Evolutionary conservation across 108 stramenopile genomes (phyloP), one percentile per base, ranked within the genome.

Genomic region (Nitzschia inconspicua): DNA sequence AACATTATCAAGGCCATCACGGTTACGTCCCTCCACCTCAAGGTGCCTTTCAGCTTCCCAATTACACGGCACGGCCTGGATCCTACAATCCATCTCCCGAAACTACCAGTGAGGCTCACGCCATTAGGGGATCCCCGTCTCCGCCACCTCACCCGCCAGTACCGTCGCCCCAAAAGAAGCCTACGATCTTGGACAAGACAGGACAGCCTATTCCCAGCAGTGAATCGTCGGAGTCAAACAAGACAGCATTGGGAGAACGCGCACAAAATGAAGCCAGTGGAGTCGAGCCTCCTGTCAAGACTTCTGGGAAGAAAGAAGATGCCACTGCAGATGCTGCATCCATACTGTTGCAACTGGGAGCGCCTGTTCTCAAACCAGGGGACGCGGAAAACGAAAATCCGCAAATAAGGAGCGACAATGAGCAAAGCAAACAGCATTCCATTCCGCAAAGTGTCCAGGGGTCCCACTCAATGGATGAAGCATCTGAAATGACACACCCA

Each of bases 291-390:
- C n/a, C n/a, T n/a, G n/a, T n/a, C n/a, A n/a, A n/a, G n/a, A n/a
- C n/a, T n/a, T n/a, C n/a, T n/a, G n/a, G n/a, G 5, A 39, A 53
- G 16, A 23, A 40, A 43, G 41, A 43, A 44, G 48, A 64, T n/a
- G 5, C 22, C 9, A 44, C 50, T 11, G 28, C 51, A 42, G 68
- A 69, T 36, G 68, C 68, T 32, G 70, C 70, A 8, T 63, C 62
- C 5, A 71, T 71, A 23, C 54, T 71, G 22, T 48, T 71, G 11
- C 55, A 57, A 31, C 58, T 71, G n/a, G 49, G 70, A 20, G 41
- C 41, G 41, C 24, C 32, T 19, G 28, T 34, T 9, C 50, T 23
- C 8, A 27, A 44, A 24, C n/a, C 10, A 4, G 22, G 18, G 8
- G 14, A 58, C 13, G 42, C 13, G 13, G 42, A 46, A 22, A 48